A percentile compares a stretch with the other conserved stretches of the same genome.
phyloP scores from a whole-genome alignment of 2,329 filamentous ascomycete species.

The Calonectria naviculata region DNA sequence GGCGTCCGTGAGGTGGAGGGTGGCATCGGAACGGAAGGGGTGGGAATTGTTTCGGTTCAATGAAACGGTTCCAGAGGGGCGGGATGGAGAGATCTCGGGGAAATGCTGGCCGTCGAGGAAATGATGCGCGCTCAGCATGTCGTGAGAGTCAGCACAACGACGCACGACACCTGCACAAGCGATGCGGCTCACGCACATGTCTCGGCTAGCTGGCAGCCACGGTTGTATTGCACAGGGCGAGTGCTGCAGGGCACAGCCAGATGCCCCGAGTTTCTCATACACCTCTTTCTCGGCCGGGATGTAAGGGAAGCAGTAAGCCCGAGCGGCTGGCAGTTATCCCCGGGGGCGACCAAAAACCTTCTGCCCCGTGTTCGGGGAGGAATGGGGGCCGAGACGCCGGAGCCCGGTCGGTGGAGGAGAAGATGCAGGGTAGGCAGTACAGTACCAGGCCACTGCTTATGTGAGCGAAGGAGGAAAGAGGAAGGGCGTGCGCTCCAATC shows the following conservation, averaged over 20 bases:
- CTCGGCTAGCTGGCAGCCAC: not conserved
- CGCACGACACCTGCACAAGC: not conserved
- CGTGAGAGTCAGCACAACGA: constrained; percentile 15
- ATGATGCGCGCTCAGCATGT: constrained; percentile 13
- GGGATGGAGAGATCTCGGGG: constrained; percentile 8
- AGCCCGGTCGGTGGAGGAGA: not conserved
- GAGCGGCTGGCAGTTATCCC: not conserved
- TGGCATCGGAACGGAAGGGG: not conserved
- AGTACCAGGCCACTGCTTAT: not conserved
- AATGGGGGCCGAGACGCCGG: constrained; percentile 2
- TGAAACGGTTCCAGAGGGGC: constrained; percentile 1
- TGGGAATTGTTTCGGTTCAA: not conserved
- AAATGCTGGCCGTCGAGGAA: not conserved
- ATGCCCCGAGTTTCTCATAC: not conserved
- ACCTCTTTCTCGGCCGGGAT: constrained; percentile 3
- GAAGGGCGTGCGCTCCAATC: not conserved
- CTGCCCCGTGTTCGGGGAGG: not conserved
- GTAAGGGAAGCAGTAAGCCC: constrained; percentile 3
- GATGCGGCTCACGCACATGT: constrained; percentile 15
- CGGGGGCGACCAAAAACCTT: not conserved
- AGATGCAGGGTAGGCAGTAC: not conserved
- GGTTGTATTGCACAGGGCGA: not conserved
- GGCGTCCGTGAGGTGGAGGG: not conserved
- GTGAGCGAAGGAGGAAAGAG: not conserved
- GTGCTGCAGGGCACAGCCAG: not conserved